Base-by-base conservation (phyloP, 2,329 filamentous ascomycete genomes). In the Teratosphaeria destructans region DNA sequence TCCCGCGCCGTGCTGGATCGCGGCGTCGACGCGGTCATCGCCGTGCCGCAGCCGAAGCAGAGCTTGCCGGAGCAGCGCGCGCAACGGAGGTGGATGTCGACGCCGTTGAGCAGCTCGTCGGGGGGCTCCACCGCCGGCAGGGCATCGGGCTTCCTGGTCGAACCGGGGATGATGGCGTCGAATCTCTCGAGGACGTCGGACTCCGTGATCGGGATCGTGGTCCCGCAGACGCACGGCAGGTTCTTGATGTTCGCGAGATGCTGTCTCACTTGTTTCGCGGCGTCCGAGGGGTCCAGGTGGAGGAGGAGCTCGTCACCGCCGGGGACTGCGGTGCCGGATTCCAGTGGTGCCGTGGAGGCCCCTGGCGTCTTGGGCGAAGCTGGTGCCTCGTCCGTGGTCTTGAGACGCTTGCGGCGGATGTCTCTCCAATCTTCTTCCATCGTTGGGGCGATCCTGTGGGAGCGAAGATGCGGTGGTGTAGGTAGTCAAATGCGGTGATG, bases 31-130 rank as follows among this genome's bases (percentile, higher is more conserved):
- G 43, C 8, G 2, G 43, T 49, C 4, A 49, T n/a, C 19, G 23
- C n/a, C 5, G 43, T 23, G 43, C 58, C 58, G 39, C 59, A 60
- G 26, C 59, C 59, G 11, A 55, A 12, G 52, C 59, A 60, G 3
- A 56, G 54, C 29, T 26, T 23, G 3, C 14, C 3, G 19, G 12
- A 14, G 34, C 32, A 26, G 12, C 4, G 4, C 16, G 14, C 6
- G 54, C 54, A 56, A 23, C 27, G 5, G 3, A 39, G 29, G 11
- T 37, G 19, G 16, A 56, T 35, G 54, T 35, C 54, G 54, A 39
- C 43, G 7, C 43, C 8, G 7, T 19, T 49, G 19, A 49, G 43
- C 43, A 19, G 16, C 43, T 49, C 43, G 16, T 49, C 43, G n/a
- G 19, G 8, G 43, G n/a, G 16, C 8, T 49, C n/a, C 6, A 49